Evolutionary conservation across 192 early-diverging fungal species (phyloP).

Genomic region (Backusella circina): DNA sequence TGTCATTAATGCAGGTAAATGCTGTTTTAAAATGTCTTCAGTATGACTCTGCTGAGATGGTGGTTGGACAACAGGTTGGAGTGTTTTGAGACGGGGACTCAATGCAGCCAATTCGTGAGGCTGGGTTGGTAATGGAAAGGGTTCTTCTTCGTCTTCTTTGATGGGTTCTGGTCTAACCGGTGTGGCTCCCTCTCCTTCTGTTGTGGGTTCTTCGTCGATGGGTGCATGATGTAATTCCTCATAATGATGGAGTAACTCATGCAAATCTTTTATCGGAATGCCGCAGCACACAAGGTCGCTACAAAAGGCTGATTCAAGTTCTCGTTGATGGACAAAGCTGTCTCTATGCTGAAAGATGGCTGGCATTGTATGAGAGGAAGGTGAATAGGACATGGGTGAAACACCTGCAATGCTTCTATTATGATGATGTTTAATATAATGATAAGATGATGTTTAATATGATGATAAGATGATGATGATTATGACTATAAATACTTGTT

Average conservation of each 20-base stretch:
- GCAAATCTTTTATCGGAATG: constrained; percentile 77
- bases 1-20: constrained; percentile 4
- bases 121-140: constrained; percentile 1
- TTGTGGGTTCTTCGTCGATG: constrained; percentile 62
- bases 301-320: constrained; percentile 87
- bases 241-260: constrained; percentile 93
- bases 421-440: background rate
- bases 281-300: constrained; percentile 94
- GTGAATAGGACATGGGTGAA: constrained; percentile 8
- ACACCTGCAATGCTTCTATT: background rate
- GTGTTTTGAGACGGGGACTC: background rate
- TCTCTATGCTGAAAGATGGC: constrained; percentile 18
- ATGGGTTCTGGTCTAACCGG: background rate
- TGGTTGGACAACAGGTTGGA: background rate
- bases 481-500: background rate
- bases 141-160: constrained; percentile 6
- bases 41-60: background rate
- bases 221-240: constrained; percentile 90
- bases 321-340: constrained; percentile 35
- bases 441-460: background rate
- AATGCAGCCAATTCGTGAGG: constrained; percentile 4
- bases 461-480: background rate
- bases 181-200: background rate
- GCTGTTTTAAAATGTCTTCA: constrained; percentile 3
- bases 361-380: constrained; percentile 15